These are phyloP conservation scores for Phytophthora pisi DNA, from an alignment of 352 stramenopile genomes.

Conservation along the genomic window DNA sequence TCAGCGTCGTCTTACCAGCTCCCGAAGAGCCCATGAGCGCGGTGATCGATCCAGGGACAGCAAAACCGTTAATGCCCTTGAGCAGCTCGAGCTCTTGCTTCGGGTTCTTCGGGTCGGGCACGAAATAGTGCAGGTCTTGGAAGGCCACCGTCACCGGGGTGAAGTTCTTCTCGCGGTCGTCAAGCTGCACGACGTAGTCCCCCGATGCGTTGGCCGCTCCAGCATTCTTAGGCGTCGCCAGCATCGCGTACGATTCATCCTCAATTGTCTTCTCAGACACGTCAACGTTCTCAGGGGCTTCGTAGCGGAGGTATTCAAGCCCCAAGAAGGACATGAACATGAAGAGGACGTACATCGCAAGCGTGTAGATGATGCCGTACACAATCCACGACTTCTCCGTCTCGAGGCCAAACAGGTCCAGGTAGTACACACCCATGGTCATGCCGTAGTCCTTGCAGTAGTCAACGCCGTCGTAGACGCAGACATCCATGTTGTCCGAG, in stretches of 20 bases:
- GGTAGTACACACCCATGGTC: slow-evolving; percentile 40
- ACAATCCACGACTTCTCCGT: slow-evolving; percentile 49
- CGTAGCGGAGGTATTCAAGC: slow-evolving; percentile 35
- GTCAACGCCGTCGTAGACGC: slow-evolving; percentile 37
- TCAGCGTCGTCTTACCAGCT: background rate
- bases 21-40: background rate
- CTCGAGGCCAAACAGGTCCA: slow-evolving; percentile 48
- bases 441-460: slow-evolving; percentile 37
- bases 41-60: slow-evolving; percentile 1
- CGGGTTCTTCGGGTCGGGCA: slow-evolving; percentile 13
- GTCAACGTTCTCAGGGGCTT: slow-evolving; percentile 30
- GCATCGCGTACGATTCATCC: slow-evolving; percentile 20
- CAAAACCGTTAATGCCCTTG: slow-evolving; percentile 7
- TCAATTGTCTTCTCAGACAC: slow-evolving; percentile 27
- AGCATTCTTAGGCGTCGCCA: slow-evolving; percentile 20
- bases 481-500: slow-evolving; percentile 31
- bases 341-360: slow-evolving; percentile 42
- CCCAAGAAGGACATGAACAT: slow-evolving; percentile 33
- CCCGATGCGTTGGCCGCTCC: background rate
- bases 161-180: slow-evolving; percentile 16
- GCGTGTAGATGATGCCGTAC: slow-evolving; percentile 43
- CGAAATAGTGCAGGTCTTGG: slow-evolving; percentile 19
- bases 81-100: slow-evolving; percentile 10
- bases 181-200: slow-evolving; percentile 1
- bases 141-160: slow-evolving; percentile 22